Percentiles rank a stretch among this genome's conserved stretches.
phyloP scores from a whole-genome alignment of 768 basidiomycete genomes.

The Cubamyces lactineus region DNA sequence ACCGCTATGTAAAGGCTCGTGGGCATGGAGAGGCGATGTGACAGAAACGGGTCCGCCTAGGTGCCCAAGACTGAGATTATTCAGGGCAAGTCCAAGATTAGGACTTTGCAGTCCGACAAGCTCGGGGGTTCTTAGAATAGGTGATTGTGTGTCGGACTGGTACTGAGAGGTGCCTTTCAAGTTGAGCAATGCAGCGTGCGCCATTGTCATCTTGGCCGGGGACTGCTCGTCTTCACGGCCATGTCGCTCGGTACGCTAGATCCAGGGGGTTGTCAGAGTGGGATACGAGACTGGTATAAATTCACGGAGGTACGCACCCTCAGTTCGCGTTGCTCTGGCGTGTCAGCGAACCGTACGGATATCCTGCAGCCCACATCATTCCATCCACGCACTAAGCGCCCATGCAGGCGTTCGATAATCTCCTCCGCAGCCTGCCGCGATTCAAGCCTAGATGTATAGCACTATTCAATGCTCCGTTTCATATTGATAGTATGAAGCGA shows the following conservation, averaged over 20 bases:
- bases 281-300: background rate
- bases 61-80: conserved; percentile 8
- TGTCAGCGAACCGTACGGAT: conserved; percentile 81
- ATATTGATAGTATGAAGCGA: background rate
- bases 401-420: conserved; percentile 76
- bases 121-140: conserved; percentile 30
- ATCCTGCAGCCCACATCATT: conserved; percentile 77
- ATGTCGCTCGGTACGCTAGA: conserved; percentile 63
- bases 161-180: conserved; percentile 63
- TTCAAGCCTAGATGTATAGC: conserved; percentile 55
- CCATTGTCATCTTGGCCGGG: conserved; percentile 70
- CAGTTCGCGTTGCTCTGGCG: conserved; percentile 74
- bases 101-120: conserved; percentile 17
- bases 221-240: conserved; percentile 64
- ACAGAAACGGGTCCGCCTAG: conserved; percentile 1
- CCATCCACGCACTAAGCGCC: conserved; percentile 79
- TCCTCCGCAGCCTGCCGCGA: conserved; percentile 74
- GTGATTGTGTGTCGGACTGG: conserved; percentile 33
- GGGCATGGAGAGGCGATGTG: conserved; percentile 19
- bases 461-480: background rate
- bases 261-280: background rate
- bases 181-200: conserved; percentile 77
- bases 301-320: conserved; percentile 49
- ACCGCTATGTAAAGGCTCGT: background rate
- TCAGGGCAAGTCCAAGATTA: conserved; percentile 13